Evolutionary conservation across 768 basidiomycete species (phyloP).

Genomic region (Pulveroboletus sp.): DNA sequence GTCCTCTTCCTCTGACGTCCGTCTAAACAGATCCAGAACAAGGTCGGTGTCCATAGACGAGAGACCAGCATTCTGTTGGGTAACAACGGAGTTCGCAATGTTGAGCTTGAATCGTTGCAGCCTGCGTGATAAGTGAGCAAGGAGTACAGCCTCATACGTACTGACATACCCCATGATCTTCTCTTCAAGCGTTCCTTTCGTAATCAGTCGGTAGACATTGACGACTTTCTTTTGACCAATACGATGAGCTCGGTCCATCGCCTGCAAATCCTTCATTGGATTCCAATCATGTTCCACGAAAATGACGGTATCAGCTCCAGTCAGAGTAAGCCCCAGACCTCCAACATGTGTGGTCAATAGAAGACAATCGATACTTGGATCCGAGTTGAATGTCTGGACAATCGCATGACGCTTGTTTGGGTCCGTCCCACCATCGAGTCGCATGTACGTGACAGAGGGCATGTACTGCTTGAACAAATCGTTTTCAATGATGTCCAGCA

Average conservation of each 20-base stretch:
- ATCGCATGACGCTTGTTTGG: slow-evolving; percentile 91
- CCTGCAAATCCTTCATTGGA: slow-evolving; percentile 98
- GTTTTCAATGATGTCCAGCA: slow-evolving; percentile 95
- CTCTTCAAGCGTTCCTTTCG: slow-evolving; percentile 94
- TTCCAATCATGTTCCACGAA: slow-evolving; percentile 99
- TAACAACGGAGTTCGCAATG: slow-evolving; percentile 94
- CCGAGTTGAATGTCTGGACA: slow-evolving; percentile 96
- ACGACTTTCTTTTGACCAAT: slow-evolving; percentile 99
- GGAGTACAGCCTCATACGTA: background rate
- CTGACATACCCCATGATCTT: slow-evolving; percentile 94
- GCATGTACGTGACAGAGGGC: slow-evolving; percentile 98
- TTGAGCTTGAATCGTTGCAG: slow-evolving; percentile 98
- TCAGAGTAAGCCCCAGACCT: slow-evolving; percentile 91
- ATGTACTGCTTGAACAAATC: slow-evolving; percentile 88
- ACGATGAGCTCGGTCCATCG: slow-evolving; percentile 98
- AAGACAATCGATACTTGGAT: slow-evolving; percentile 95
- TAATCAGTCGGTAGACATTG: slow-evolving; percentile 96
- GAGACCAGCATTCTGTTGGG: slow-evolving; percentile 93
- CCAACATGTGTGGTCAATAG: slow-evolving; percentile 96
- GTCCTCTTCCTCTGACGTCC: slow-evolving; percentile 74
- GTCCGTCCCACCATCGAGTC: slow-evolving; percentile 91
- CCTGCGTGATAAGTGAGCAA: slow-evolving; percentile 38
- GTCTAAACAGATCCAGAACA: slow-evolving; percentile 88
- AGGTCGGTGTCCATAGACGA: slow-evolving; percentile 96
- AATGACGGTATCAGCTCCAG: slow-evolving; percentile 98